A percentile compares a stretch with the other conserved stretches of the same genome.
These are phyloP conservation scores for Coemansia guatemalensis DNA, from an alignment of 192 early-diverging fungal genomes.

Conservation along the genomic window DNA sequence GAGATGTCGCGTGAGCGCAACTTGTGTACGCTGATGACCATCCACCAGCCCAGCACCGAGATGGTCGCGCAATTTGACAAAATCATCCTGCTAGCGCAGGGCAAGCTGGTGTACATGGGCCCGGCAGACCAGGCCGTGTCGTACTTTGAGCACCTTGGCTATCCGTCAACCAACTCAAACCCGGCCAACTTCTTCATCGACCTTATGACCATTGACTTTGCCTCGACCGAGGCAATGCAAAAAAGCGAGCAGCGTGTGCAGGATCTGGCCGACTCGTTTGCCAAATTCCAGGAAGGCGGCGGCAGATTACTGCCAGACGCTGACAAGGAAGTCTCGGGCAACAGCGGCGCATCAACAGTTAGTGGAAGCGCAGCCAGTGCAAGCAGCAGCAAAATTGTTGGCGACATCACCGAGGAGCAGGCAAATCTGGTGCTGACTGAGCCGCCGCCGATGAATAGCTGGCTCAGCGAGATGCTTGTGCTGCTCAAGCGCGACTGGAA, in stretches of 20 bases:
- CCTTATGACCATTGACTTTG: slow-evolving; percentile 51
- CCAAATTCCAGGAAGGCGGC: slow-evolving; percentile 3
- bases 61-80: slow-evolving; percentile 76
- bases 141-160: slow-evolving; percentile 53
- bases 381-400: background rate
- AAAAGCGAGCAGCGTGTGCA: slow-evolving; percentile 36
- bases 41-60: slow-evolving; percentile 84
- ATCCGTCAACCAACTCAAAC: slow-evolving; percentile 60
- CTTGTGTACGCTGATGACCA: slow-evolving; percentile 75
- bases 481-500: slow-evolving; percentile 27
- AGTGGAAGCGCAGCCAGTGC: background rate
- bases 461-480: slow-evolving; percentile 15
- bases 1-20: slow-evolving; percentile 56
- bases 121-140: slow-evolving; percentile 25
- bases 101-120: slow-evolving; percentile 62
- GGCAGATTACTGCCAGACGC: background rate
- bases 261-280: slow-evolving; percentile 21
- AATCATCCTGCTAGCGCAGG: slow-evolving; percentile 65
- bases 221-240: slow-evolving; percentile 23
- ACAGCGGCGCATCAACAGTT: background rate
- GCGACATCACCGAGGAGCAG: slow-evolving; percentile 24
- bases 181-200: slow-evolving; percentile 69
- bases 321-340: too few species aligned
- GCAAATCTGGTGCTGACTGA: slow-evolving; percentile 18
- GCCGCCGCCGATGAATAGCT: slow-evolving; percentile 25